Conservation (phyloP, 768 basidiomycete species). For the Steccherinum ochraceum region DNA sequence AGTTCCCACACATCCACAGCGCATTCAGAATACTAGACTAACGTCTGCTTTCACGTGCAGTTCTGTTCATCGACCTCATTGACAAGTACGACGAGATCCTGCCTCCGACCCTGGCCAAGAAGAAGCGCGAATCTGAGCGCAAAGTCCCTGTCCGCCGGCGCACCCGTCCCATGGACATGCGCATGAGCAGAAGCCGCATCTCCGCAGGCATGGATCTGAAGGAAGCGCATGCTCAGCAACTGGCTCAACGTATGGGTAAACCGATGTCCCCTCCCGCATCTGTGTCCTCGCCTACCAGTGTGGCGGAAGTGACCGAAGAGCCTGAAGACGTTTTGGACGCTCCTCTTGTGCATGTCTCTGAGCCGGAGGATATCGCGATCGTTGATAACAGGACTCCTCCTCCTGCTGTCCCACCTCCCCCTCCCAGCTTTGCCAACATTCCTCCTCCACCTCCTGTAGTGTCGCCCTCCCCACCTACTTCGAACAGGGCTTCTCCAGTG, state of each 20-base stretch:
- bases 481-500: slow-evolving; percentile 12
- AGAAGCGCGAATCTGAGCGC: slow-evolving; percentile 84
- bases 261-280: slow-evolving; percentile 4
- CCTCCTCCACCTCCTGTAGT: slow-evolving; percentile 27
- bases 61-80: slow-evolving; percentile 81
- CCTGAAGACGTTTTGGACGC: slow-evolving; percentile 3
- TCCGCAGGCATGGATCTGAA: slow-evolving; percentile 64
- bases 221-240: slow-evolving; percentile 65
- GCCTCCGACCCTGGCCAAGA: slow-evolving; percentile 76
- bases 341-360: too few species aligned
- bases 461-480: slow-evolving; percentile 13
- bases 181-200: slow-evolving; percentile 72
- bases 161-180: slow-evolving; percentile 84
- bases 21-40: too few species aligned
- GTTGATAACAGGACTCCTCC: slow-evolving; percentile 2
- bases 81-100: slow-evolving; percentile 68
- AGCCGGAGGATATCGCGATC: slow-evolving; percentile 12
- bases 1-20: too few species aligned
- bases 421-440: too few species aligned
- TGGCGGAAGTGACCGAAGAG: slow-evolving; percentile 13
- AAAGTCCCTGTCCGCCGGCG: slow-evolving; percentile 79
- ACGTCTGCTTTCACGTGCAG: too few species aligned
- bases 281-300: background rate
- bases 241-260: slow-evolving; percentile 21
- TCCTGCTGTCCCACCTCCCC: slow-evolving; percentile 3